Conservation (phyloP, 192 early-diverging fungal genomes). For the Podila horticola region DNA sequence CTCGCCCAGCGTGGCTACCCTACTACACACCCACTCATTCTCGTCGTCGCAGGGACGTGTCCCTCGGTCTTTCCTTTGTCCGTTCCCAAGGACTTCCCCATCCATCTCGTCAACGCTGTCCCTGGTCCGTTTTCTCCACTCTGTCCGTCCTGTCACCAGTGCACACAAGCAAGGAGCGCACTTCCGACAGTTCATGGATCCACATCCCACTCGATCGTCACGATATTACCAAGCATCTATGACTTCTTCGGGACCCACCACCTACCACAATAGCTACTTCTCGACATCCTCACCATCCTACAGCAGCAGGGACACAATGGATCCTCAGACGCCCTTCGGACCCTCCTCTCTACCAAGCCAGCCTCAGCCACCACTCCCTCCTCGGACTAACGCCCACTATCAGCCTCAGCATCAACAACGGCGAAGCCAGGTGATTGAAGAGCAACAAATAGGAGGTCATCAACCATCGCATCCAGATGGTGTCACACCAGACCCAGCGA, state of each 20-base stretch:
- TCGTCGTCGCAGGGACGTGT: neutral
- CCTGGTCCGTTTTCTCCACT: neutral
- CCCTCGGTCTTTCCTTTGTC: neutral
- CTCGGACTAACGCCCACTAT: neutral
- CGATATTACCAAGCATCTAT: constrained; percentile 8
- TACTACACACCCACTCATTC: neutral
- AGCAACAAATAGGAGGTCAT: constrained; percentile 1
- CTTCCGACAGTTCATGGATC: constrained; percentile 2
- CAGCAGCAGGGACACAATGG: neutral
- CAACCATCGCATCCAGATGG: neutral
- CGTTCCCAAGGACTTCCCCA: neutral
- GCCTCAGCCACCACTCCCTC: neutral
- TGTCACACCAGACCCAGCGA: neutral
- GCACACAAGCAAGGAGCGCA: neutral
- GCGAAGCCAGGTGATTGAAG: neutral
- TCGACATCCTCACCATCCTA: neutral
- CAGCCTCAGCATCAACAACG: neutral
- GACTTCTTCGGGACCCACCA: neutral
- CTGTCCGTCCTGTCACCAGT: neutral
- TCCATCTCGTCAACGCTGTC: neutral
- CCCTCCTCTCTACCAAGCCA: neutral
- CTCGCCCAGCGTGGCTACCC: too few relatives aligned
- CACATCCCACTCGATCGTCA: constrained; percentile 14
- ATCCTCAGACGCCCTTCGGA: neutral
- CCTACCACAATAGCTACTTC: neutral